Base-by-base conservation (phyloP, 1,284 basidiomycete genomes). In the Cutaneotrichosporon cutaneum region DNA sequence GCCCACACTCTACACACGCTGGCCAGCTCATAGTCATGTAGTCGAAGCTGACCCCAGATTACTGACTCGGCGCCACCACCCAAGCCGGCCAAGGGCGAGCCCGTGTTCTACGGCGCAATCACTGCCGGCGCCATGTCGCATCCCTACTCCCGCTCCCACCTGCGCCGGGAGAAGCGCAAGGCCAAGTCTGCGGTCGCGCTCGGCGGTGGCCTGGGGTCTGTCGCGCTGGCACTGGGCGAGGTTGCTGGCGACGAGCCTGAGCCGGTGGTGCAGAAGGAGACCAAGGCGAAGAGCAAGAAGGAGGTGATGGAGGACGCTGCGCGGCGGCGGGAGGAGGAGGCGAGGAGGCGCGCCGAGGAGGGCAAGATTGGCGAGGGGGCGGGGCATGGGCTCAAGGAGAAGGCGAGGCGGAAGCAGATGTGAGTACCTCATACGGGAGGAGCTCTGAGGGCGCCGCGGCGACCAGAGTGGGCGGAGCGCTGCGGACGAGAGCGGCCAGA, bases 141-240 rank as follows among this genome's bases (percentile, higher is more conserved):
- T 52, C 77, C 77, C 3, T 78, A 79, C 63, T 79, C 77, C n/a
- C 69, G 73, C 60, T 78, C 77, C 3, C 77, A 79, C 39, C 53
- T 66, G 42, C 61, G 68, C 22, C 72, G 78, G 4, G 70, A 77
- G 56, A 80, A 80, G 60, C 69, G 71, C 21, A 80, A 77, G 64
- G 67, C 67, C 22, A 61, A 66, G 50, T 65, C 75, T 52, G 59
- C 72, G n/a, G 63, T 75, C 14, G 67, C 68, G 13, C 47, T 58
- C 10, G 72, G 72, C 4, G 75, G 74, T 1, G 68, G 69, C 5
- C 61, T 79, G 3, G 56, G 64, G 3, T 60, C 67, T 0, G 62
- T 80, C 5, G 69, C 72, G 3, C 67, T 62, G 14, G 78, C 77
- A 6, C 63, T 80, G 10, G 60, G 63, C 8, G 68, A 68, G 32